A percentile compares a stretch with the other conserved stretches of the same genome.
Conservation (phyloP, 495 filamentous ascomycete genomes). For the Daldinia caldariorum region DNA sequence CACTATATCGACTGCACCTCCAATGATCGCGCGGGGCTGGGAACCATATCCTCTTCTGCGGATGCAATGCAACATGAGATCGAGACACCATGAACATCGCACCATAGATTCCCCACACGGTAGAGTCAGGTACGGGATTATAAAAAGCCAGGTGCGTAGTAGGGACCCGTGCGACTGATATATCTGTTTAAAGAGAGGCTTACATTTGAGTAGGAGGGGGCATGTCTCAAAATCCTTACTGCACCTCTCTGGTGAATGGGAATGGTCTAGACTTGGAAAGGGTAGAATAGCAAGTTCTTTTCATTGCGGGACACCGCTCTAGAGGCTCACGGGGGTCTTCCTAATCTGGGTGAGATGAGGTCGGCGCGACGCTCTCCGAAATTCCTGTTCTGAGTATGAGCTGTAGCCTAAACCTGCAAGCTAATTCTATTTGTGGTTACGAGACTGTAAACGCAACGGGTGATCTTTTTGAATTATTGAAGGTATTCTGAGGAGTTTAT, state of each 20-base stretch:
- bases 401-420: conserved; percentile 16
- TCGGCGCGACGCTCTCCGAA: conserved; percentile 44
- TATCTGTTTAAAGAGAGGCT: not conserved
- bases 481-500: conserved; percentile 10
- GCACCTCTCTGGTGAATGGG: not conserved
- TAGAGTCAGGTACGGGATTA: conserved; percentile 24
- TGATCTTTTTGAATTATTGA: conserved; percentile 6
- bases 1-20: conserved; percentile 14
- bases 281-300: not conserved
- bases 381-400: conserved; percentile 15
- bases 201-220: not conserved
- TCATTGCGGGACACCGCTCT: not conserved
- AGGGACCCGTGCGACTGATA: not conserved
- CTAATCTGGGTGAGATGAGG: conserved; percentile 31
- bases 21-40: conserved; percentile 28
- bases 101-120: conserved; percentile 36
- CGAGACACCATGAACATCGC: conserved; percentile 26
- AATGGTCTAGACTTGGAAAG: conserved; percentile 15
- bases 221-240: conserved; percentile 8
- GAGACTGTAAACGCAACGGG: not conserved
- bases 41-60: conserved; percentile 3
- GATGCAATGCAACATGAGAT: conserved; percentile 35
- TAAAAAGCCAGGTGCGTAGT: conserved; percentile 28
- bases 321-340: conserved; percentile 28
- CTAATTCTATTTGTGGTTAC: conserved; percentile 21